Percentiles rank a stretch among this genome's conserved stretches.
phyloP scores from a whole-genome alignment of 2,329 filamentous ascomycete species.

The Epichloe glyceriae region DNA sequence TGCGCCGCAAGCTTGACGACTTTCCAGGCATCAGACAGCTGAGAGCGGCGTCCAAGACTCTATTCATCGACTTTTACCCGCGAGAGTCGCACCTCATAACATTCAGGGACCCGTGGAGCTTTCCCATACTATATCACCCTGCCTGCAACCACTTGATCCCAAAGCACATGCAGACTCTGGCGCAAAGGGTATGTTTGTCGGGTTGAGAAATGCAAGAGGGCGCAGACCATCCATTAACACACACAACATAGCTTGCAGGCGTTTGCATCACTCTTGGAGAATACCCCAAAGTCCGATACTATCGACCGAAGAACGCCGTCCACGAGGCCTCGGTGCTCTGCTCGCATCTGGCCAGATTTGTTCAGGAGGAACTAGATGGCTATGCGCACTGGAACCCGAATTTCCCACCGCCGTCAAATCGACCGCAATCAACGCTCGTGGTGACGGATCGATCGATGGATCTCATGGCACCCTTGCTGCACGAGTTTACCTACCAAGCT shows the following conservation, averaged over 20 bases:
- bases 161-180: constrained; percentile 69
- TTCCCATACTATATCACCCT: constrained; percentile 83
- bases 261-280: constrained; percentile 89
- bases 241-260: constrained; percentile 27
- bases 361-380: constrained; percentile 81
- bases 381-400: constrained; percentile 68
- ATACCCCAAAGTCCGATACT: constrained; percentile 87
- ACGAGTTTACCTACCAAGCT: constrained; percentile 97
- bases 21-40: constrained; percentile 56
- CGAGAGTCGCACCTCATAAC: constrained; percentile 84
- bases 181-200: constrained; percentile 60
- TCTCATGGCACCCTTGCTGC: constrained; percentile 70
- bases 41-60: constrained; percentile 66
- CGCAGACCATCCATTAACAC: neutral
- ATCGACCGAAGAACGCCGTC: constrained; percentile 56
- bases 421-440: constrained; percentile 71
- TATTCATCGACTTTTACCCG: constrained; percentile 82
- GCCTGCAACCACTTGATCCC: constrained; percentile 74
- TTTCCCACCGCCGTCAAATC: constrained; percentile 66
- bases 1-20: constrained; percentile 62
- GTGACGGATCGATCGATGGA: constrained; percentile 93
- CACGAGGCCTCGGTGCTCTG: constrained; percentile 86
- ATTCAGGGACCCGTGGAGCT: constrained; percentile 92
- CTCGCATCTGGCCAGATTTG: constrained; percentile 76
- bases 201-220: neutral